Conservation (phyloP, 192 early-diverging fungal genomes). For the Coemansia sp. region DNA sequence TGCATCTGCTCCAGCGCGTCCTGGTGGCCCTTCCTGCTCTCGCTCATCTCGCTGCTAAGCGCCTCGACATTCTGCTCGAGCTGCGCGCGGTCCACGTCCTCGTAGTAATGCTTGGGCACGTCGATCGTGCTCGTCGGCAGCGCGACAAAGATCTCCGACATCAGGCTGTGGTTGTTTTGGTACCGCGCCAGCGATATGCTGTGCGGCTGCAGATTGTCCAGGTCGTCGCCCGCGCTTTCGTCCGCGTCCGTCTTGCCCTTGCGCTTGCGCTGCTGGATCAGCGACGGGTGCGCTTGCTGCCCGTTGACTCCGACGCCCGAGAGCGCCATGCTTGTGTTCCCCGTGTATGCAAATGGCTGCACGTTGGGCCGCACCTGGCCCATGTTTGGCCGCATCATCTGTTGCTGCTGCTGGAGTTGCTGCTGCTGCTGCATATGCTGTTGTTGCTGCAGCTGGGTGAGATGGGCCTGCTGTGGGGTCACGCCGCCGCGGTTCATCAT, state of each 20-base stretch:
- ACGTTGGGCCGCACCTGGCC: conserved; percentile 12
- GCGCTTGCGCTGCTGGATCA: conserved; percentile 34
- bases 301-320: conserved; percentile 23
- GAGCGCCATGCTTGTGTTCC: conserved; percentile 18
- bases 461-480: conserved; percentile 24
- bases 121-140: conserved; percentile 39
- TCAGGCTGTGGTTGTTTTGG: conserved; percentile 48
- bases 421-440: conserved; percentile 37
- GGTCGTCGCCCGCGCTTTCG: conserved; percentile 29
- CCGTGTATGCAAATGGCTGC: conserved; percentile 30
- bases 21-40: conserved; percentile 25
- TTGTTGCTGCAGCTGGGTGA: conserved; percentile 21
- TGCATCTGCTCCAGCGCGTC: conserved; percentile 7
- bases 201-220: conserved; percentile 35
- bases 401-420: conserved; percentile 26
- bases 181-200: conserved; percentile 37
- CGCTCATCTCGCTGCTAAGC: conserved; percentile 4
- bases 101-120: conserved; percentile 40
- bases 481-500: conserved; percentile 12
- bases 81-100: conserved; percentile 5
- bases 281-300: conserved; percentile 35
- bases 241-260: conserved; percentile 16
- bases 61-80: conserved; percentile 1
- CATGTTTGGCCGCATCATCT: conserved; percentile 26
- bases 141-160: conserved; percentile 49